phyloP scores from a whole-genome alignment of 805 yeast genomes.

The Saccharomycopsis sp. region DNA sequence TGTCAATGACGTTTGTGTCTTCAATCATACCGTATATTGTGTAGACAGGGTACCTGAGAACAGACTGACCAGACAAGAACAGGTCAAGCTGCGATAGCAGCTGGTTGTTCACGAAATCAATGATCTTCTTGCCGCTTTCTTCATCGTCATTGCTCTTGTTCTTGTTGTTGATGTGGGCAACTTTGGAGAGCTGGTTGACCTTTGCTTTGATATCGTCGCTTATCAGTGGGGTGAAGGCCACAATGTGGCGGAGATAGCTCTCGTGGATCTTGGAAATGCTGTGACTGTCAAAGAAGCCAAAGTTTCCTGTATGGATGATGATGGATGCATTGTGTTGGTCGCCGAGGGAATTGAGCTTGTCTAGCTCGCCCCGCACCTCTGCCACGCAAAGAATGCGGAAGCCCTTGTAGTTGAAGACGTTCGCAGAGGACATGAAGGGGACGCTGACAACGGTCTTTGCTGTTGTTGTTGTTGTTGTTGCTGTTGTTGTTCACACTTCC shows the following conservation, averaged over 20 bases:
- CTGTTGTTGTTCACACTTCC: too few relatives aligned
- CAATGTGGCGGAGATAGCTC: slow-evolving; percentile 53
- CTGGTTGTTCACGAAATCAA: slow-evolving; percentile 29
- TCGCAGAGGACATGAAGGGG: too few relatives aligned
- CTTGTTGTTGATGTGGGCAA: slow-evolving; percentile 34
- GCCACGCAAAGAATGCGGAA: slow-evolving; percentile 41
- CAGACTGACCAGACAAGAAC: slow-evolving; percentile 36
- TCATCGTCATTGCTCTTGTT: slow-evolving; percentile 26
- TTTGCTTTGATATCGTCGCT: slow-evolving; percentile 39
- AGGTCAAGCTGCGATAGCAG: slow-evolving; percentile 44
- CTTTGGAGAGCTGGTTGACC: slow-evolving; percentile 44
- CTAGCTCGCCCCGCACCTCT: slow-evolving; percentile 47
- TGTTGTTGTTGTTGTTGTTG: too few relatives aligned
- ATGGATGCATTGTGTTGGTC: slow-evolving; percentile 37
- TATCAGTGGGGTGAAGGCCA: slow-evolving; percentile 54
- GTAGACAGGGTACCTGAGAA: slow-evolving; percentile 54
- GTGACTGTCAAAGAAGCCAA: slow-evolving; percentile 62
- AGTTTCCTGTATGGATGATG: slow-evolving; percentile 67
- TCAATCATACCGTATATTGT: slow-evolving; percentile 72
- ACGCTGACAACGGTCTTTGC: too few relatives aligned
- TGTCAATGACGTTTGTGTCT: slow-evolving; percentile 58
- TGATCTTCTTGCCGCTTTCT: slow-evolving; percentile 24
- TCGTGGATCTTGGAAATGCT: slow-evolving; percentile 47
- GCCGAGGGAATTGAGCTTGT: slow-evolving; percentile 43
- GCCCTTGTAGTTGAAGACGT: too few relatives aligned